Evolutionary conservation across 2,329 filamentous ascomycete genomes (phyloP), one percentile per base, ranked within the genome.

Genomic region (Magnaporthales sp.): DNA sequence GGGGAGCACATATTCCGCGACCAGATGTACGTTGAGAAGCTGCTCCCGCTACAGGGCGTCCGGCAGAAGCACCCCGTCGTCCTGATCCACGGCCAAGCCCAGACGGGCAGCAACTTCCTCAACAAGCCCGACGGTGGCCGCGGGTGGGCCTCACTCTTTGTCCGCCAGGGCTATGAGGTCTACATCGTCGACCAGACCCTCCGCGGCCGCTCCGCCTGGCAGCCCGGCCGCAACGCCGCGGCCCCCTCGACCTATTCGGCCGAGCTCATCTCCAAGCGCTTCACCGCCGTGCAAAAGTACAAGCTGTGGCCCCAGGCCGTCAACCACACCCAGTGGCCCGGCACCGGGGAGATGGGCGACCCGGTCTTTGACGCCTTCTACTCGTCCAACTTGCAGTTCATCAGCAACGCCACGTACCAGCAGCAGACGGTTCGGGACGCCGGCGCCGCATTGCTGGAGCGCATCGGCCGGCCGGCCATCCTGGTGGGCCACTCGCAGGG

Each of bases 1-100:
- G 54, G 24, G 22, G 54, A 58, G 54, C 38, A 65, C 24, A 29
- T 65, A 7, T 65, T 65, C 60, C 66, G 63, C 26, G 77, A 78
- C 66, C 83, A 86, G 74, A 83, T 85, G 77, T 85, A 86, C 69
- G 81, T 85, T 30, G 84, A 86, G 74, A 77, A 76, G 66, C 75
- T 84, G 19, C 69, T 70, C 7, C 80, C 81, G 15, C 68, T 71
- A 6, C 27, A 62, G 10, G 72, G 71, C 38, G 70, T 67, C 32
- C 70, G 64, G 54, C 72, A 72, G 62, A 58, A 68, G 3, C 70
- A 67, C 38, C 80, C 80, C 0, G 72, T 82, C 38, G 71, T 82
- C 29, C 74, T 82, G 65, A 78, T 82, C 63, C 78, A 81, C 56
- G 81, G 80, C 24, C 63, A 65, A 26, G 63, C 46, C 1, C 63